phyloP scores from a whole-genome alignment of 140 eudicot genomes.

The Cichorium intybus region DNA sequence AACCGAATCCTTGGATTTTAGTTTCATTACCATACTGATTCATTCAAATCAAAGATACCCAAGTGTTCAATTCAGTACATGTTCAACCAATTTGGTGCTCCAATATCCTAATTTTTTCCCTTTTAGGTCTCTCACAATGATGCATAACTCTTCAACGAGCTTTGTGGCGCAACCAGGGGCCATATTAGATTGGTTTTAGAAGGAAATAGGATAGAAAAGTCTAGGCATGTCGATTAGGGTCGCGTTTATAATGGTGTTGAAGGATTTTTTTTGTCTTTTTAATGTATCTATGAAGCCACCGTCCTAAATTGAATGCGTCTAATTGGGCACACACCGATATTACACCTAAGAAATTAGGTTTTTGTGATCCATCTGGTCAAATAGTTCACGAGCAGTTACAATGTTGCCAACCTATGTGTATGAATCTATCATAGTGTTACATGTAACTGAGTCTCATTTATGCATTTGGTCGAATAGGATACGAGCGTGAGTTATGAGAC shows the following conservation, averaged over 20 bases:
- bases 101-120: too few relatives aligned
- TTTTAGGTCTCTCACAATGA: too few relatives aligned
- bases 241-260: constrained; percentile 34
- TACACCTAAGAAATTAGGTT: constrained; percentile 41
- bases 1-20: too few relatives aligned
- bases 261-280: constrained; percentile 31
- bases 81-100: too few relatives aligned
- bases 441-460: constrained; percentile 33
- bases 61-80: too few relatives aligned
- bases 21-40: too few relatives aligned
- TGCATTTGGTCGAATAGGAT: constrained; percentile 40
- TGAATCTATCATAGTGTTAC: constrained; percentile 48
- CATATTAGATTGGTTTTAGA: too few relatives aligned
- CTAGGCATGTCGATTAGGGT: constrained; percentile 58
- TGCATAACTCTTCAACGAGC: too few relatives aligned
- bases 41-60: too few relatives aligned
- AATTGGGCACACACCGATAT: constrained; percentile 45
- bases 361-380: constrained; percentile 37
- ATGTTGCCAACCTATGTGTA: constrained; percentile 40
- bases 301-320: constrained; percentile 50
- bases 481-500: constrained; percentile 39
- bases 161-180: too few relatives aligned
- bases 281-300: constrained; percentile 45
- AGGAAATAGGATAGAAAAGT: too few relatives aligned
- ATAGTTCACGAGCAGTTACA: constrained; percentile 40